These are phyloP conservation scores for Phoenix dactylifera DNA, from an alignment of 176 grass and related monocot genomes.

Conservation along the genomic window DNA sequence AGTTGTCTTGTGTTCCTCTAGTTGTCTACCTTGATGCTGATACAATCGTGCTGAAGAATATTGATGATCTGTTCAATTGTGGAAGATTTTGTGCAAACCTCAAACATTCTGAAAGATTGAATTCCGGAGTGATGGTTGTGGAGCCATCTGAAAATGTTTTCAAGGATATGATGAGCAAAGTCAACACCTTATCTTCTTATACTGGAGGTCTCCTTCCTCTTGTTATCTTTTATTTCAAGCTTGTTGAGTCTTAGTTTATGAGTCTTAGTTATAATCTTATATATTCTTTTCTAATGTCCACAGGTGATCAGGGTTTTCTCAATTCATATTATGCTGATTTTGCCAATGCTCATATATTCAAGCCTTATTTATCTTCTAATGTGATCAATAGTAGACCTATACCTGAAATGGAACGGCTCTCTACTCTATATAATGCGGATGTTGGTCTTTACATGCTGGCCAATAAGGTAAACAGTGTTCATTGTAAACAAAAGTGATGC, in stretches of 20 bases:
- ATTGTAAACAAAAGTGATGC: too few species aligned
- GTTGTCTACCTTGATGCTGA: constrained; percentile 92
- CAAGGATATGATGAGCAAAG: constrained; percentile 81
- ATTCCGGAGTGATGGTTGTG: constrained; percentile 94
- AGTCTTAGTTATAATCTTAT: background rate
- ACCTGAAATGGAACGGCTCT: constrained; percentile 70
- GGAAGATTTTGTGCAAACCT: constrained; percentile 90
- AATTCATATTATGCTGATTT: constrained; percentile 97
- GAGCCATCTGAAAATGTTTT: constrained; percentile 83
- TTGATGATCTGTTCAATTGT: constrained; percentile 84
- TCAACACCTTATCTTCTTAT: constrained; percentile 66
- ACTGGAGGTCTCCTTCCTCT: constrained; percentile 49
- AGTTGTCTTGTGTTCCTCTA: constrained; percentile 22
- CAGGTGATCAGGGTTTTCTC: constrained; percentile 46
- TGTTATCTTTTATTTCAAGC: background rate
- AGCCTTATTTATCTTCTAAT: constrained; percentile 42
- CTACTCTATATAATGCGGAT: constrained; percentile 95
- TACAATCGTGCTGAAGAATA: constrained; percentile 89
- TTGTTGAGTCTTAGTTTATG: background rate
- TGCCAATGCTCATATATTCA: constrained; percentile 80
- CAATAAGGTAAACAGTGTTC: constrained; percentile 58
- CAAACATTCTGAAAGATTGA: constrained; percentile 98
- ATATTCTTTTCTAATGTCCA: constrained; percentile 8
- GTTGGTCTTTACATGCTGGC: constrained; percentile 99
- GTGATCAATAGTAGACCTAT: constrained; percentile 43